Percentiles rank a stretch among this genome's conserved stretches.
Conservation (phyloP, 208 protist species). For the Tritrichomonas foetus region DNA sequence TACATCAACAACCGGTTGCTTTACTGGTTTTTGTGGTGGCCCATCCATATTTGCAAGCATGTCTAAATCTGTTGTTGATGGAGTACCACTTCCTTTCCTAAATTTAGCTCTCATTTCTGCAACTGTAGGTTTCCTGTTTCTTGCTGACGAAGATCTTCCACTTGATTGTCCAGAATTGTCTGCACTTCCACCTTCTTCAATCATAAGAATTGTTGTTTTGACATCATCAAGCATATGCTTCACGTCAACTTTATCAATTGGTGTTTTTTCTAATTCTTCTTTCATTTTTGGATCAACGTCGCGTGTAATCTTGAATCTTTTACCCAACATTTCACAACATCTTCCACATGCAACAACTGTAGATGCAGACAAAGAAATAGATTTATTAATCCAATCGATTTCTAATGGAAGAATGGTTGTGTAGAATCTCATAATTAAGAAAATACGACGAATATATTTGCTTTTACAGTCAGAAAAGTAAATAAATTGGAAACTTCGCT, state of each 20-base stretch:
- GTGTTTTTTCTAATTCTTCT: neutral
- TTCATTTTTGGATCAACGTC: neutral
- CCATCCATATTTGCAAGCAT: no score
- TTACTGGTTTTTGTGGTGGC: no score
- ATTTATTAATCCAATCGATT: neutral
- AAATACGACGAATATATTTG: neutral
- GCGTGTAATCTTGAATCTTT: neutral
- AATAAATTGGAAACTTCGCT: neutral
- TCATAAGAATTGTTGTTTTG: neutral
- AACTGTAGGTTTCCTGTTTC: no score
- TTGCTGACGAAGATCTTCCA: no score
- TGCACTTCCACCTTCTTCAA: no score
- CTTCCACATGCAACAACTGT: no score
- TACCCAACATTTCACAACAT: no score
- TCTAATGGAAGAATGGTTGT: neutral
- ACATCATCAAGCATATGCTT: slow-evolving; percentile 20
- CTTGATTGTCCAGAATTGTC: no score
- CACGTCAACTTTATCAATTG: neutral
- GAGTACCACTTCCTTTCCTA: no score
- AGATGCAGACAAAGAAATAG: neutral
- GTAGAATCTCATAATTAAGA: neutral
- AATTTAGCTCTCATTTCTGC: no score
- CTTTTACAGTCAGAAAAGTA: neutral
- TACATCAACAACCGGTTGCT: no score
- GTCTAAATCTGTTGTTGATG: no score